These are phyloP conservation scores for Jamesozyma spencerorum DNA, from an alignment of 805 yeast genomes.

Conservation along the genomic window DNA sequence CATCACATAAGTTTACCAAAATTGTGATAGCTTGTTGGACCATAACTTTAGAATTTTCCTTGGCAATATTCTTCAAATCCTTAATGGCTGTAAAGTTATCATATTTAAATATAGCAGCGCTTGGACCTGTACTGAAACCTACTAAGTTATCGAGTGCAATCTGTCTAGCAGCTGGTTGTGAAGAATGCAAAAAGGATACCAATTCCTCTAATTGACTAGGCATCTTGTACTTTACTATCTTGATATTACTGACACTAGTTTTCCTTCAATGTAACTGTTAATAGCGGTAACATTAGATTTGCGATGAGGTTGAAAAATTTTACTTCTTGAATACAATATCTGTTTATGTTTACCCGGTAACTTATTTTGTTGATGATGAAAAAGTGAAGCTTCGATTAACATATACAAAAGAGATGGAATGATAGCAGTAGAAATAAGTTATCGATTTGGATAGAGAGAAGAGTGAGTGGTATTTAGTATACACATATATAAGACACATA, in stretches of 20 bases:
- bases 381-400: too few species aligned
- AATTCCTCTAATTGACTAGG: slow-evolving; percentile 49
- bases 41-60: slow-evolving; percentile 43
- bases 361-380: too few species aligned
- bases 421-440: too few species aligned
- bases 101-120: slow-evolving; percentile 55
- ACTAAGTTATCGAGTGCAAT: slow-evolving; percentile 79
- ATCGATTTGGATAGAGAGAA: too few species aligned
- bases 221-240: slow-evolving; percentile 25
- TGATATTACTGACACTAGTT: neutral
- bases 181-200: slow-evolving; percentile 73
- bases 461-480: too few species aligned
- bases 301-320: slow-evolving; percentile 6
- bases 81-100: slow-evolving; percentile 61
- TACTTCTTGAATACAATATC: neutral
- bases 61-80: slow-evolving; percentile 56
- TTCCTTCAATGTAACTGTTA: too few species aligned
- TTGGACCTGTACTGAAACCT: slow-evolving; percentile 67
- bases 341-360: neutral
- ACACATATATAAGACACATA: too few species aligned
- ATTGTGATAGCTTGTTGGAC: slow-evolving; percentile 68
- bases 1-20: slow-evolving; percentile 75
- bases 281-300: too few species aligned
- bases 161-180: slow-evolving; percentile 68
- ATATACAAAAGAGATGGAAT: too few species aligned